Evolutionary conservation across 495 filamentous ascomycete species (phyloP).

Genomic region (Lasiosphaeris hirsuta): DNA sequence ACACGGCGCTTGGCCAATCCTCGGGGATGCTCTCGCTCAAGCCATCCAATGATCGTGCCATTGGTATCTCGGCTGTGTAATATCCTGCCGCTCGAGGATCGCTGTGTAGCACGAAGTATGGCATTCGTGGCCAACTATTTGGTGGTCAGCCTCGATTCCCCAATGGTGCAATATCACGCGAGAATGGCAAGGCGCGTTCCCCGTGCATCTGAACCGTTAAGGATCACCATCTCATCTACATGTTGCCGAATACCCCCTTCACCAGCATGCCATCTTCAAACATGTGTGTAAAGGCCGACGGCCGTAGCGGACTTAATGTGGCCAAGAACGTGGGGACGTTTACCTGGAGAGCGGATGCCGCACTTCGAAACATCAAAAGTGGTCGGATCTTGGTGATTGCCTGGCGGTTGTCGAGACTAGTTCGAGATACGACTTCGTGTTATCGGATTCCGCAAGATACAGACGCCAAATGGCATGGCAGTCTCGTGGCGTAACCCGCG

Average conservation of each 20-base stretch:
- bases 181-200: slow-evolving; percentile 20
- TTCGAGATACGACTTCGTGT: neutral
- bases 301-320: neutral
- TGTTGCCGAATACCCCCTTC: neutral
- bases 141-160: neutral
- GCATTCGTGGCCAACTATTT: neutral
- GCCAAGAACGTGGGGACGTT: neutral
- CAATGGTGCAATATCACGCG: slow-evolving; percentile 27
- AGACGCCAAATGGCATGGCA: neutral
- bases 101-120: too few relatives aligned
- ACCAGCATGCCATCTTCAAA: neutral
- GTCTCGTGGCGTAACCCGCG: slow-evolving; percentile 17
- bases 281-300: neutral
- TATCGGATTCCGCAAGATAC: neutral
- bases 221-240: neutral
- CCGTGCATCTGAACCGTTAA: slow-evolving; percentile 7
- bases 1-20: too few relatives aligned
- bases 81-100: too few relatives aligned
- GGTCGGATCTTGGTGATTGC: neutral
- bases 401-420: neutral
- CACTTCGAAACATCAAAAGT: neutral
- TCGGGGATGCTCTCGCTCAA: too few relatives aligned
- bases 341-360: neutral
- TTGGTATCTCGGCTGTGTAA: too few relatives aligned
- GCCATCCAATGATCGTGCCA: too few relatives aligned